Percentiles rank a stretch among this genome's conserved stretches.
phyloP scores from a whole-genome alignment of 2,329 filamentous ascomycete genomes.

The Aspergillus jensenii region DNA sequence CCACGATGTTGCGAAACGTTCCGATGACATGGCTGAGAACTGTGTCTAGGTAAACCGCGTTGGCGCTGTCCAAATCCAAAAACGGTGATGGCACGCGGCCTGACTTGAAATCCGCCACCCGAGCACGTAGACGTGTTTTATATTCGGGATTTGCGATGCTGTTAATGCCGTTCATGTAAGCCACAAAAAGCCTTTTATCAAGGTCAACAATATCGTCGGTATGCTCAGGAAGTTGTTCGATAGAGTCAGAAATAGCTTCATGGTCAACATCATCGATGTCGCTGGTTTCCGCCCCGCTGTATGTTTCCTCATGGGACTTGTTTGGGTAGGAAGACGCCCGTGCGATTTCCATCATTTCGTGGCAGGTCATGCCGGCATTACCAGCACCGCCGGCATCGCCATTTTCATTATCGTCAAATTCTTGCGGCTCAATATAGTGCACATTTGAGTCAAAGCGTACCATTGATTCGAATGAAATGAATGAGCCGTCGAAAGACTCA shows the following conservation, averaged over 20 bases:
- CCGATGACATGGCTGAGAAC: conserved; percentile 40
- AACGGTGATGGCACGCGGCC: conserved; percentile 34
- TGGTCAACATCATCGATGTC: conserved; percentile 15
- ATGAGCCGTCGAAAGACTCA: conserved; percentile 36
- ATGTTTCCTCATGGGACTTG: conserved; percentile 16
- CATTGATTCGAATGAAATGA: conserved; percentile 36
- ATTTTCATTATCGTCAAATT: conserved; percentile 26
- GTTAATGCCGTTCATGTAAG: conserved; percentile 45
- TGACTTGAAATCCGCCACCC: conserved; percentile 33
- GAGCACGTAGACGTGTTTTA: conserved; percentile 32
- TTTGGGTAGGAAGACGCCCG: conserved; percentile 19
- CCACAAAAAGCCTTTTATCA: conserved; percentile 40
- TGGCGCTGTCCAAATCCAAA: conserved; percentile 30
- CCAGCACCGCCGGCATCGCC: conserved; percentile 16
- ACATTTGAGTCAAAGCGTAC: conserved; percentile 37
- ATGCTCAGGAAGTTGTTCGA: conserved; percentile 32
- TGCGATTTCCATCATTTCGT: conserved; percentile 41
- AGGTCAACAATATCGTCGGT: conserved; percentile 38
- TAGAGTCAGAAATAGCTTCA: conserved; percentile 20
- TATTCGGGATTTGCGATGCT: conserved; percentile 36
- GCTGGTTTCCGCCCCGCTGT: conserved; percentile 14
- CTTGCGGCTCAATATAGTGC: conserved; percentile 34
- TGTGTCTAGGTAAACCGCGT: conserved; percentile 36
- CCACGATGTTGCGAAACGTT: conserved; percentile 41
- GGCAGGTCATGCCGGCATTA: conserved; percentile 36